Conservation (phyloP, 2,329 filamentous ascomycete genomes). For the Fusarium solani-melongenae region DNA sequence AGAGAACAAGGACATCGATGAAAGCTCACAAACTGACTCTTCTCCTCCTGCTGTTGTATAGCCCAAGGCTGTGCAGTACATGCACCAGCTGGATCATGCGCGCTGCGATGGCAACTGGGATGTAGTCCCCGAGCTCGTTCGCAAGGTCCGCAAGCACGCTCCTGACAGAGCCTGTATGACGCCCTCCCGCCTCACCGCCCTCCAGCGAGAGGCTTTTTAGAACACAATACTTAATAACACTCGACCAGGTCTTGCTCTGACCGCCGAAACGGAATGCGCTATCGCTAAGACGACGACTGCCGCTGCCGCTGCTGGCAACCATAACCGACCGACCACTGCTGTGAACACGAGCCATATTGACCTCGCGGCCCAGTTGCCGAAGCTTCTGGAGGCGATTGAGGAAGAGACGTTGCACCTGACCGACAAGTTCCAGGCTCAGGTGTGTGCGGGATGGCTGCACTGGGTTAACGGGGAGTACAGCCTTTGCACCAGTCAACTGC, state of each 20-base stretch:
- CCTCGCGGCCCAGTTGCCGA: conserved; percentile 57
- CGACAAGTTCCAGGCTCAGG: conserved; percentile 80
- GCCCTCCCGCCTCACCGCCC: conserved; percentile 3
- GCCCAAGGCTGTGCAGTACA: conserved; percentile 84
- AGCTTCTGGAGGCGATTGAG: conserved; percentile 67
- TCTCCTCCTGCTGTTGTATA: conserved; percentile 44
- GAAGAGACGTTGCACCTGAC: conserved; percentile 64
- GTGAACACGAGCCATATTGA: conserved; percentile 58
- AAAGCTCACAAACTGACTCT: conserved; percentile 32
- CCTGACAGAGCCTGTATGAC: conserved; percentile 82
- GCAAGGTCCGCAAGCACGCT: conserved; percentile 95
- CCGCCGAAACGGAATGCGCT: conserved; percentile 75
- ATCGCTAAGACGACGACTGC: conserved; percentile 64
- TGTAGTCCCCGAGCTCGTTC: conserved; percentile 85
- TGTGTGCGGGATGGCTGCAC: conserved; percentile 87
- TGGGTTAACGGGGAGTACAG: conserved; percentile 79
- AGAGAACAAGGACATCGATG: conserved; percentile 14
- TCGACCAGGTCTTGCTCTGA: conserved; percentile 71
- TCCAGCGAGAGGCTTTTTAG: not conserved
- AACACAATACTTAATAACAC: conserved; percentile 18
- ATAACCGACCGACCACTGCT: conserved; percentile 55
- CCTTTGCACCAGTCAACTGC: conserved; percentile 66
- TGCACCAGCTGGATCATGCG: conserved; percentile 84
- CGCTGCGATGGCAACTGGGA: conserved; percentile 91
- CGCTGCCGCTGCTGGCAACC: conserved; percentile 20